Evolutionary conservation across 805 yeast genomes (phyloP), one percentile per base, ranked within the genome.

Genomic region (Barnettozyma populi): DNA sequence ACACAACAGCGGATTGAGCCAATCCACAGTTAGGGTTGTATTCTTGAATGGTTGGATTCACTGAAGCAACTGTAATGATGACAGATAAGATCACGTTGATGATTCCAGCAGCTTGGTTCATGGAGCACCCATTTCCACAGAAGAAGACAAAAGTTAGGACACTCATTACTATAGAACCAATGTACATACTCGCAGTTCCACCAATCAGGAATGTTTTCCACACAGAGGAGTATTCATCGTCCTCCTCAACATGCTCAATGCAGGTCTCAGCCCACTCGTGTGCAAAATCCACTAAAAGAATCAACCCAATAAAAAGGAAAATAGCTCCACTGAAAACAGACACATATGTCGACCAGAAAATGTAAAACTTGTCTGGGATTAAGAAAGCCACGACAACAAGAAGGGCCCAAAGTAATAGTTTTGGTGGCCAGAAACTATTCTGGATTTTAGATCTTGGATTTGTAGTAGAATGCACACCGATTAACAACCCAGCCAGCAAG

Each of bases 181-280:
- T 54, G 63, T 90, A 94, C 98, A 94, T 90, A 19, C 79, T 63
- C 41, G 84, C 69, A 0, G 99, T 94, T 1, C 98, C 96, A 4
- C 95, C 87, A 25, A 94, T 79, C 39, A 94, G 72, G 9, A 92
- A 67, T 38, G 79, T 72, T 57, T 87, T 80, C 98, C 98, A 94
- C 56, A 86, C 74, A 4, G 65, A 51, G 48, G 73, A 66, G 44
- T 67, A 57, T 47, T 79, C 80, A 41, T 81, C 86, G 49, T 86
- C 92, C 57, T 83, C 81, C 62, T 94, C 98, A 37, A 94, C 88
- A 57, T 89, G 86, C 54, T 84, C 90, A 46, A 94, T 75, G 65
- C 99, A 94, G 7, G 86, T 86, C 59, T 94, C 99, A 0, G 98
- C 97, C 97, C 97, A 94, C 56, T 92, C 92, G 66, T 94, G 98